phyloP scores from a whole-genome alignment of 257 asterid species.

The Apocynum venetum region DNA sequence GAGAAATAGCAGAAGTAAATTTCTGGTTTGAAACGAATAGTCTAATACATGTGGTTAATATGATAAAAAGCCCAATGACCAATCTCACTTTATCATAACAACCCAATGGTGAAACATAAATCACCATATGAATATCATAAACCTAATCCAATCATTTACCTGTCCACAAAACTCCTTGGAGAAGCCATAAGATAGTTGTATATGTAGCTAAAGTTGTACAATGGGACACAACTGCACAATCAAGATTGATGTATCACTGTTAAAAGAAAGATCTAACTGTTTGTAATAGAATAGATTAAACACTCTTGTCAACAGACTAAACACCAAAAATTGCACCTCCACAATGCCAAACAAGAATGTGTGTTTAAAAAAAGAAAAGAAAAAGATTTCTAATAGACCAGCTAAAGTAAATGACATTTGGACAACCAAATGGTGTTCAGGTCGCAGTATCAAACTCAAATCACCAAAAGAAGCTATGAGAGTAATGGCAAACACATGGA shows the following conservation, averaged over 20 bases:
- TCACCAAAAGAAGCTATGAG: background rate
- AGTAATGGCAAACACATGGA: background rate
- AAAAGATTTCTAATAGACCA: background rate
- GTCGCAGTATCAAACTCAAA: background rate
- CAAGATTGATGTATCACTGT: conserved; percentile 3
- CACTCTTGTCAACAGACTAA: background rate
- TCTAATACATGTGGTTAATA: background rate
- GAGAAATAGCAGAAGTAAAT: conserved; percentile 14
- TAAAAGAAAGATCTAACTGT: background rate
- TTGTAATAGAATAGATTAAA: background rate
- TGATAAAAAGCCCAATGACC: background rate
- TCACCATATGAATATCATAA: conserved; percentile 6
- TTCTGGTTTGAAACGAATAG: background rate
- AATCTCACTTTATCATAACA: background rate
- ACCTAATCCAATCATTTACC: conserved; percentile 35
- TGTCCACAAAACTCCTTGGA: conserved; percentile 95
- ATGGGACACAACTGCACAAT: conserved; percentile 80
- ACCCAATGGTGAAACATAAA: background rate
- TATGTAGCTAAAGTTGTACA: conserved; percentile 86
- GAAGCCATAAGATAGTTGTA: conserved; percentile 74
- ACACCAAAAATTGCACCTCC: background rate
- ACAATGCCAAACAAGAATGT: background rate
- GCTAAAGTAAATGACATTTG: background rate
- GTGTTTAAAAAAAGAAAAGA: no score
- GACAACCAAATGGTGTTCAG: background rate